These are phyloP conservation scores for Cutaneotrichosporon cyanovorans DNA, from an alignment of 1,284 basidiomycete genomes.

Conservation along the genomic window DNA sequence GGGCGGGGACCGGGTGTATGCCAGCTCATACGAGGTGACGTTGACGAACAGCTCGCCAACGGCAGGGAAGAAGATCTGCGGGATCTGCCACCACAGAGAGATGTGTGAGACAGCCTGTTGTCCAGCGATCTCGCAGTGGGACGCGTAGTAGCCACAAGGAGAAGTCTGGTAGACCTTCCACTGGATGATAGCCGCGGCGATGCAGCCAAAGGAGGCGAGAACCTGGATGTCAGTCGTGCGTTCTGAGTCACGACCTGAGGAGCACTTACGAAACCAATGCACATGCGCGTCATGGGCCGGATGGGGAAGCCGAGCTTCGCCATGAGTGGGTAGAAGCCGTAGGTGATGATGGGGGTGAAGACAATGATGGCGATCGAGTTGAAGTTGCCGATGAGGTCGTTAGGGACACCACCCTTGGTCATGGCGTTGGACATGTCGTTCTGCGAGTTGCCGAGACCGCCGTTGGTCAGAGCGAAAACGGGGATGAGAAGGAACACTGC, in stretches of 20 bases:
- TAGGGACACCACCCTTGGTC: constrained; percentile 47
- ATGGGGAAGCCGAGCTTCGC: constrained; percentile 39
- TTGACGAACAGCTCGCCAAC: constrained; percentile 50
- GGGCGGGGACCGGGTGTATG: constrained; percentile 47
- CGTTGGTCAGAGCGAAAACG: constrained; percentile 48
- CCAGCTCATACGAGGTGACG: constrained; percentile 50
- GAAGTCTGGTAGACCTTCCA: constrained; percentile 48
- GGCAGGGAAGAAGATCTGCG: constrained; percentile 48
- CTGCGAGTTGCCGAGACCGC: constrained; percentile 27
- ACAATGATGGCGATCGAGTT: constrained; percentile 48
- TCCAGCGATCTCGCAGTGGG: constrained; percentile 28
- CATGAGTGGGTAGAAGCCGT: constrained; percentile 47
- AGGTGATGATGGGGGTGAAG: constrained; percentile 47
- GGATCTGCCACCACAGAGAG: constrained; percentile 45
- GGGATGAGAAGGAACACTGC: constrained; percentile 48
- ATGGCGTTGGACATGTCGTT: constrained; percentile 47
- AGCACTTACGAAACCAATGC: constrained; percentile 26
- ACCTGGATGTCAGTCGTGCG: background rate
- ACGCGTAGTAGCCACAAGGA: constrained; percentile 46
- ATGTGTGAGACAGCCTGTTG: constrained; percentile 6
- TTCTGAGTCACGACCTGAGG: constrained; percentile 21
- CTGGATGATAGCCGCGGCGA: constrained; percentile 27
- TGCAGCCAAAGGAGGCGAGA: background rate
- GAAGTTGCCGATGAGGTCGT: constrained; percentile 49
- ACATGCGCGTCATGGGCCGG: constrained; percentile 35